Evolutionary conservation across 2,329 filamentous ascomycete genomes (phyloP).

Genomic region (Colletotrichum tropicicola): DNA sequence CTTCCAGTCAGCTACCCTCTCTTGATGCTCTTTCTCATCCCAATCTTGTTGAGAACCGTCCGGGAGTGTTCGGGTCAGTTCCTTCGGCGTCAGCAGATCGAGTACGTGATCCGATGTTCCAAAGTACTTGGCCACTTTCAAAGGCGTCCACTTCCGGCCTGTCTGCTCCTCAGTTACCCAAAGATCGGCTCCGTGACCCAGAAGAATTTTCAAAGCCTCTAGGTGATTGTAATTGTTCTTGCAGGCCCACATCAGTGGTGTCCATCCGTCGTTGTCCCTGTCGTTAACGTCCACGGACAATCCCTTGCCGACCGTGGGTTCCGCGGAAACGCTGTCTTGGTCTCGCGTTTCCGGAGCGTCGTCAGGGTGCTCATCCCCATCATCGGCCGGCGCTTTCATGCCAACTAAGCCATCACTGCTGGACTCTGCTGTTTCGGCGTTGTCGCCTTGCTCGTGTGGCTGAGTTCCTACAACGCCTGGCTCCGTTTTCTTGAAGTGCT

Average conservation of each 20-base stretch:
- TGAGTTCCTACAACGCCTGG: neutral
- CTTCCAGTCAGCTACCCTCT: neutral
- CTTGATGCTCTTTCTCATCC: constrained; percentile 18
- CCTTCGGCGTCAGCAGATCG: constrained; percentile 10
- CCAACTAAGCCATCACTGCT: neutral
- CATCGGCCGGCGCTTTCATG: neutral
- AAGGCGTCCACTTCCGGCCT: constrained; percentile 27
- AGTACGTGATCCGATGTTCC: neutral
- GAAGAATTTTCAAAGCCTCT: neutral
- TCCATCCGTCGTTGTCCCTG: constrained; percentile 32
- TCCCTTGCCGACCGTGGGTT: neutral
- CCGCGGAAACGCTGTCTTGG: neutral
- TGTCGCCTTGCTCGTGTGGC: neutral
- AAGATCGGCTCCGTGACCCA: constrained; percentile 28
- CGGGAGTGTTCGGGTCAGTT: neutral
- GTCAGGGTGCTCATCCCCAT: neutral
- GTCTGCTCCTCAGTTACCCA: neutral
- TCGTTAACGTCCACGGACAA: constrained; percentile 19
- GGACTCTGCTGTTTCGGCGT: neutral
- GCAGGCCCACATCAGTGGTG: constrained; percentile 32
- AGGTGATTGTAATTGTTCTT: neutral
- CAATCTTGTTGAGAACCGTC: constrained; percentile 24
- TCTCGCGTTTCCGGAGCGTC: neutral
- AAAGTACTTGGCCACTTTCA: constrained; percentile 28
- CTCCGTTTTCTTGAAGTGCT: neutral